Percentiles rank a stretch among this genome's conserved stretches.
Evolutionary conservation across 202 grass and related monocot genomes (phyloP).

Genomic region (Cymbopogon flexuosus): DNA sequence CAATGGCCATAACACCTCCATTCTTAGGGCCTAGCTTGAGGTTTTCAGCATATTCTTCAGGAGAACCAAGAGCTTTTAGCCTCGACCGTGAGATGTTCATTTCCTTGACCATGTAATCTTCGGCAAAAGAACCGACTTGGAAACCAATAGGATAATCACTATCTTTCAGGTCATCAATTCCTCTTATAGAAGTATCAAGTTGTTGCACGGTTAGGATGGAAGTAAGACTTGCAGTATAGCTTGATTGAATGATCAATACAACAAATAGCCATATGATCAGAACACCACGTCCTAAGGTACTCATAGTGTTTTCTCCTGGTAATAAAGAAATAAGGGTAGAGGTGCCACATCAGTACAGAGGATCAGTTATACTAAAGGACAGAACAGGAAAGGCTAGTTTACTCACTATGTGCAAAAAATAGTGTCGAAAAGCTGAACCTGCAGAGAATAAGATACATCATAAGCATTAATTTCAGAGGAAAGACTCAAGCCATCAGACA

Average conservation of each 20-base stretch:
- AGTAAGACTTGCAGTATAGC: slow-evolving; percentile 94
- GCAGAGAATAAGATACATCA: slow-evolving; percentile 33
- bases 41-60: slow-evolving; percentile 56
- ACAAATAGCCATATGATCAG: slow-evolving; percentile 95
- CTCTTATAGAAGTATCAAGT: slow-evolving; percentile 73
- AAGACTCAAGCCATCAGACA: neutral
- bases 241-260: slow-evolving; percentile 93
- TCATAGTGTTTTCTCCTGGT: slow-evolving; percentile 70
- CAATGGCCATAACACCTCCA: slow-evolving; percentile 78
- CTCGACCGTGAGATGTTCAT: slow-evolving; percentile 62
- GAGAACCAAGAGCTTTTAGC: slow-evolving; percentile 58
- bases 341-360: neutral
- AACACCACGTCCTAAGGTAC: slow-evolving; percentile 67
- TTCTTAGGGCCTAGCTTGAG: slow-evolving; percentile 65
- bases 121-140: slow-evolving; percentile 77
- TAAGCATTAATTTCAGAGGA: slow-evolving; percentile 13
- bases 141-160: slow-evolving; percentile 72
- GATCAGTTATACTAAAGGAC: slow-evolving; percentile 5
- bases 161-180: slow-evolving; percentile 63
- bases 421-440: slow-evolving; percentile 98
- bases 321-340: slow-evolving; percentile 13
- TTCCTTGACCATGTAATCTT: slow-evolving; percentile 84
- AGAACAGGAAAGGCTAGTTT: slow-evolving; percentile 33
- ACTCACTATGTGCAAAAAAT: slow-evolving; percentile 99
- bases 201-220: slow-evolving; percentile 92